phyloP scores from a whole-genome alignment of 352 stramenopile species.

The Globisporangium carolinianum region DNA sequence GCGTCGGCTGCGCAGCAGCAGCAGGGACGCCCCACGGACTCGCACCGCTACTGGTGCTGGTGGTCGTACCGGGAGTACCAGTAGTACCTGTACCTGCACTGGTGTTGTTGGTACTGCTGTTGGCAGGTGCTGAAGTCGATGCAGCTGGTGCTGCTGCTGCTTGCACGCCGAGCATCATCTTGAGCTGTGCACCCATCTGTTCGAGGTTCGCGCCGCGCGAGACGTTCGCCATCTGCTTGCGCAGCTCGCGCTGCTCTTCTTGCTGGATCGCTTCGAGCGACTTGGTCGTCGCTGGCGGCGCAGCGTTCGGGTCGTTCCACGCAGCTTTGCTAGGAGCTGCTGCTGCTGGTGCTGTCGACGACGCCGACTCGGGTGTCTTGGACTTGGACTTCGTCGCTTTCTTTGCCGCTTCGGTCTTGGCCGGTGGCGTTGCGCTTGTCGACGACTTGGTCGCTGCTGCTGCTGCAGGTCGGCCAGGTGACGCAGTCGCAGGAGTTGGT shows the following conservation, averaged over 20 bases:
- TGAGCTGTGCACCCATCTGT: conserved; percentile 80
- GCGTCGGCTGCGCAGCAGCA: conserved; percentile 10
- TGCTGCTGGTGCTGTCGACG: conserved; percentile 2
- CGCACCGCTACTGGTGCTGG: not conserved
- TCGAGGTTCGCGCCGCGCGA: conserved; percentile 37
- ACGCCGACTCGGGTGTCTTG: not conserved
- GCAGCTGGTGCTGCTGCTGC: conserved; percentile 32
- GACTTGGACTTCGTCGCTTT: not conserved
- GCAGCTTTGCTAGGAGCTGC: conserved; percentile 12
- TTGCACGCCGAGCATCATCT: conserved; percentile 86
- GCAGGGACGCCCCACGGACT: conserved; percentile 38
- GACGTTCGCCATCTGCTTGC: conserved; percentile 40
- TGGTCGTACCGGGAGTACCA: not conserved
- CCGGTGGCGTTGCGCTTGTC: not conserved
- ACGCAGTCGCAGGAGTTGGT: conserved; percentile 1
- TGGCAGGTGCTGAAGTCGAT: conserved; percentile 9
- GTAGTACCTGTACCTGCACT: too few relatives aligned
- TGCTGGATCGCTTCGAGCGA: conserved; percentile 82
- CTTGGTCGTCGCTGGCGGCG: conserved; percentile 14
- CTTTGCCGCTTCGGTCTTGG: not conserved
- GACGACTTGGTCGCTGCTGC: not conserved
- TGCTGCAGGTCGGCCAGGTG: conserved; percentile 11
- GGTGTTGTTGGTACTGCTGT: conserved; percentile 6
- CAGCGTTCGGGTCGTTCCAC: conserved; percentile 26
- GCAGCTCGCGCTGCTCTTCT: conserved; percentile 67